Evolutionary conservation across 441 rosid species (phyloP).

Genomic region (Geranium incanum): DNA sequence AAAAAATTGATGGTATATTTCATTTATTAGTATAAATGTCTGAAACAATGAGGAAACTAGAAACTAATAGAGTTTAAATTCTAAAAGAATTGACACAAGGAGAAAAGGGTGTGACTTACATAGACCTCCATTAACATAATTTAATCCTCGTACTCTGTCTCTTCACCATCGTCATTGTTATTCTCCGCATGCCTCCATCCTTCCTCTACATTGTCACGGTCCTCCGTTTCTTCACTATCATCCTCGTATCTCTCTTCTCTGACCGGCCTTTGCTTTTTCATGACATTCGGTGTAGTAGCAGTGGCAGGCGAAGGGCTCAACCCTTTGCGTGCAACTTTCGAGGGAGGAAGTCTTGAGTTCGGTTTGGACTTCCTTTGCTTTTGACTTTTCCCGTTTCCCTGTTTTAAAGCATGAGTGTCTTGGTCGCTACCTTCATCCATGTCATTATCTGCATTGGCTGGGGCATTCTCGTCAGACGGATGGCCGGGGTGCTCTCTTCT

Average conservation of each 20-base stretch:
- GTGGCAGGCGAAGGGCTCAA: conserved; percentile 41
- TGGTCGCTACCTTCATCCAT: conserved; percentile 74
- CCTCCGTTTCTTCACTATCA: conserved; percentile 84
- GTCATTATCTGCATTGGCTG: conserved; percentile 44
- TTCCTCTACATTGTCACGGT: conserved; percentile 65
- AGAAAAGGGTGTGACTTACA: background rate
- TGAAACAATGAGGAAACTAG: too few relatives aligned
- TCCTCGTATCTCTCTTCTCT: conserved; percentile 42
- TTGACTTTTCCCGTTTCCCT: conserved; percentile 30
- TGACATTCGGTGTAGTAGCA: conserved; percentile 27
- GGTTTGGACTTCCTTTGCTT: conserved; percentile 56
- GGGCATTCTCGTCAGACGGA: conserved; percentile 19
- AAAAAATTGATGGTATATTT: too few relatives aligned
- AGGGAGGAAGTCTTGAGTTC: conserved; percentile 54
- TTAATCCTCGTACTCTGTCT: conserved; percentile 83
- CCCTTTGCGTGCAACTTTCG: conserved; percentile 46
- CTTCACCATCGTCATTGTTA: conserved; percentile 78
- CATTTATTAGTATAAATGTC: too few relatives aligned
- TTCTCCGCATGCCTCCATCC: conserved; percentile 71
- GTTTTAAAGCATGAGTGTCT: conserved; percentile 47
- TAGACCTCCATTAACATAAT: background rate
- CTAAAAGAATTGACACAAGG: too few relatives aligned
- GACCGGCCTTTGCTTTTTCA: conserved; percentile 50
- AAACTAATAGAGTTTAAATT: too few relatives aligned
- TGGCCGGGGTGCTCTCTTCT: conserved; percentile 27